These are phyloP conservation scores for Annulohypoxylon moriforme DNA, from an alignment of 495 filamentous ascomycete genomes.

Conservation along the genomic window DNA sequence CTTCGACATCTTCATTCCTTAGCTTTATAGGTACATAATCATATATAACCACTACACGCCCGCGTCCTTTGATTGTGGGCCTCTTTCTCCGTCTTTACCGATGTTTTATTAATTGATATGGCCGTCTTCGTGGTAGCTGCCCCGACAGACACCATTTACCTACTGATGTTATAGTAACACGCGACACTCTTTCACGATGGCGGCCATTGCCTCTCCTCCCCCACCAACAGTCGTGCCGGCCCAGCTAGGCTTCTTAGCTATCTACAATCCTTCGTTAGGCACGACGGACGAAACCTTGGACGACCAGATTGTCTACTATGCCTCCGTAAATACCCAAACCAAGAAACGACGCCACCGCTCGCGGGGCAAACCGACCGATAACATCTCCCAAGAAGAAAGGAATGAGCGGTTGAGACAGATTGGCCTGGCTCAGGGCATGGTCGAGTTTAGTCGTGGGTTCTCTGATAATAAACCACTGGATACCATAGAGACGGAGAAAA, in stretches of 20 bases:
- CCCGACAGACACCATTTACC: constrained; percentile 30
- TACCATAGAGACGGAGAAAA: constrained; percentile 89
- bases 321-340: constrained; percentile 67
- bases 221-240: constrained; percentile 70
- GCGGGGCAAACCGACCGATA: constrained; percentile 53
- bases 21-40: background rate
- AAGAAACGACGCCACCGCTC: constrained; percentile 48
- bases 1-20: background rate
- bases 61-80: background rate
- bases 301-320: constrained; percentile 94
- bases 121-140: constrained; percentile 31
- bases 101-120: constrained; percentile 30
- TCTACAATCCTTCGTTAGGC: constrained; percentile 94
- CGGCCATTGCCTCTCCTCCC: constrained; percentile 26
- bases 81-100: background rate
- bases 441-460: constrained; percentile 91
- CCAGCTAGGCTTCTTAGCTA: constrained; percentile 85
- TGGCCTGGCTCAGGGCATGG: constrained; percentile 97
- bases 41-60: background rate
- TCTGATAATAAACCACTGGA: constrained; percentile 79
- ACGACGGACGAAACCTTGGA: constrained; percentile 85
- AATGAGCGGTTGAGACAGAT: constrained; percentile 91
- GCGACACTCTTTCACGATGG: constrained; percentile 31
- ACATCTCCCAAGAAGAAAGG: constrained; percentile 66
- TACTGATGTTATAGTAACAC: constrained; percentile 27